These are phyloP conservation scores for Colletotrichum tropicale DNA, from an alignment of 2,329 filamentous ascomycete genomes.

Conservation along the genomic window DNA sequence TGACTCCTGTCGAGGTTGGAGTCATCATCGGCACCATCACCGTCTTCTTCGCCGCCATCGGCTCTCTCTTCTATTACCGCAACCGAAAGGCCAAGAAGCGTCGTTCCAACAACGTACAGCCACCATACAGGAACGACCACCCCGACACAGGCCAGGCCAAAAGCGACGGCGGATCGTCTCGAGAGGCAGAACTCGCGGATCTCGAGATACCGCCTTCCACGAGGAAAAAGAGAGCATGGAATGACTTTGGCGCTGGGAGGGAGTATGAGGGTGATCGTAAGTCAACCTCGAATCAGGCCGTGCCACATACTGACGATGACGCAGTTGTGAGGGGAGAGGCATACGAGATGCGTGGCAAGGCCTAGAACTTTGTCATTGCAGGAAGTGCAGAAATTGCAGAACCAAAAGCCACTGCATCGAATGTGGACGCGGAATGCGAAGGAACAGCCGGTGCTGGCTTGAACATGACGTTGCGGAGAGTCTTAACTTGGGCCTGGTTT, in stretches of 20 bases:
- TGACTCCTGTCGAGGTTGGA: conserved; percentile 30
- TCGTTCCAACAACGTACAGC: background rate
- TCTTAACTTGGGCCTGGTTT: background rate
- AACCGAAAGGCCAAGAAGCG: conserved; percentile 10
- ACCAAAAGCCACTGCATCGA: background rate
- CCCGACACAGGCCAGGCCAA: background rate
- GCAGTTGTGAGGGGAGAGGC: background rate
- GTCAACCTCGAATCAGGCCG: background rate
- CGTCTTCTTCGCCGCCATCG: conserved; percentile 25
- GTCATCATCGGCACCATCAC: conserved; percentile 27
- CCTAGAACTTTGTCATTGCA: background rate
- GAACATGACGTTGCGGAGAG: background rate
- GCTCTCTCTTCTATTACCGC: conserved; percentile 27
- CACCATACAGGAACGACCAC: background rate
- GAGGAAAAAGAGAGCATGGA: background rate
- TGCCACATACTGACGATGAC: background rate
- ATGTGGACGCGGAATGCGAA: background rate
- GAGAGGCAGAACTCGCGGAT: background rate
- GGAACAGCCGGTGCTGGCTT: background rate
- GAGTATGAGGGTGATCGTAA: background rate
- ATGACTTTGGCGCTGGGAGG: background rate
- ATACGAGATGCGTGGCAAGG: background rate
- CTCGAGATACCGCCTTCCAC: background rate
- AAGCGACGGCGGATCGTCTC: background rate
- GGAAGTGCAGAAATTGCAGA: background rate